Base-by-base conservation (phyloP, 176 grass and related monocot species). In the Oryza officinalis region DNA sequence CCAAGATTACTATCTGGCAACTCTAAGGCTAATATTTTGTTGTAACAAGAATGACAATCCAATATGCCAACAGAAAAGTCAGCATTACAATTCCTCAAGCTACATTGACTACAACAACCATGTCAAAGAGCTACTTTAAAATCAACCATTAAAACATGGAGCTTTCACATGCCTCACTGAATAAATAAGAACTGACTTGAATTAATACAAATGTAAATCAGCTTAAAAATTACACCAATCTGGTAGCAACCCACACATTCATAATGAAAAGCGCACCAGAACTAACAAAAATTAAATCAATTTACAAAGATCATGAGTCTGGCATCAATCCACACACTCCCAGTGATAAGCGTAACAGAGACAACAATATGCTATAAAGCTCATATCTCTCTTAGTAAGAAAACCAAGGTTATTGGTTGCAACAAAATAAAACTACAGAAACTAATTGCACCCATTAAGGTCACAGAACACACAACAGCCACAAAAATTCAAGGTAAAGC, bases 191-290 rank as follows among this genome's bases (percentile, higher is more conserved):
- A 60, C 23, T 6, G 54, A 8, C n/a, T 9, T 23, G 40, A 83
- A 20, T 33, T 18, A n/a, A 75, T 43, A n/a, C 10, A 66, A 75
- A 83, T 33, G 13, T 20, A 38, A 27, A 75, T 49, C 27, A 75
- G 37, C 60, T 49, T 74, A 54, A 20, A 81, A 69, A 32, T 27
- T 59, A 47, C 30, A 81, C 26, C n/a, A 70, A 52, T 81, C 47
- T 60, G 8, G 54, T 60, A 60, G 54, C 18, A 60, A 60, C 54
- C 54, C 54, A 60, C 7, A 23, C 54, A 22, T 0, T 23, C 54
- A 23, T n/a, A 59, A 10, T 60, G 54, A 60, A 2, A n/a, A 60
- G 7, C 20, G 22, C 54, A 23, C 20, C 22, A 23, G 54, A 60
- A 60, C 22, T 60, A 23, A 60, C 22, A 54, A 20, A 54, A 54